phyloP scores from a whole-genome alignment of 1,284 basidiomycete species.

The Heliocybe sulcata region DNA sequence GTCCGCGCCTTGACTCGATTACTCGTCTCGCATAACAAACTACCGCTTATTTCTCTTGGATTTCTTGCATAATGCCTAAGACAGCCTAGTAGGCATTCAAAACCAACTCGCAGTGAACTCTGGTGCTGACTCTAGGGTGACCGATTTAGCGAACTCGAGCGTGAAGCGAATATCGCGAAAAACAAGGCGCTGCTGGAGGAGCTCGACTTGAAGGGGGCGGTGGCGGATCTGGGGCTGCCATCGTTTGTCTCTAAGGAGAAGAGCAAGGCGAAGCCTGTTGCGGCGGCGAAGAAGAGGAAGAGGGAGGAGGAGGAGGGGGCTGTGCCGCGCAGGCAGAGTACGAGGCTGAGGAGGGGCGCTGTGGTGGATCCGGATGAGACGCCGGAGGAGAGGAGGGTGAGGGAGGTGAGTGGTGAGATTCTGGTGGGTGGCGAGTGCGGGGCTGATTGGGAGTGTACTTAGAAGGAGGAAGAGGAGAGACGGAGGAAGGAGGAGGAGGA shows the following conservation, averaged over 20 bases:
- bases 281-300: slow-evolving; percentile 45
- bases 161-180: slow-evolving; percentile 71
- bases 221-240: slow-evolving; percentile 39
- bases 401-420: slow-evolving; percentile 40
- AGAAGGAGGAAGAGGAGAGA: slow-evolving; percentile 40
- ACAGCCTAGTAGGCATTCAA: neutral
- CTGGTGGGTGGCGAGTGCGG: neutral
- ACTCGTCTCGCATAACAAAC: neutral
- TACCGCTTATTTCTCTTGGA: neutral
- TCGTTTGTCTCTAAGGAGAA: slow-evolving; percentile 20
- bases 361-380: slow-evolving; percentile 52
- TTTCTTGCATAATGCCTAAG: neutral
- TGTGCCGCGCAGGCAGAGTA: slow-evolving; percentile 55
- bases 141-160: slow-evolving; percentile 63
- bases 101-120: too few relatives aligned
- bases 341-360: slow-evolving; percentile 39
- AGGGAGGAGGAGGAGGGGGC: slow-evolving; percentile 29
- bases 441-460: slow-evolving; percentile 8
- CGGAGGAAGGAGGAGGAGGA: slow-evolving; percentile 50
- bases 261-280: slow-evolving; percentile 53
- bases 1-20: neutral
- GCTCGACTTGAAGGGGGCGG: slow-evolving; percentile 57
- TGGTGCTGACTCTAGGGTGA: too few relatives aligned
- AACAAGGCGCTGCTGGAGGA: slow-evolving; percentile 67
- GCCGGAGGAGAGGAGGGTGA: slow-evolving; percentile 50